A percentile compares a stretch with the other conserved stretches of the same genome.
phyloP scores from a whole-genome alignment of 495 filamentous ascomycete species.

The Xylaria venustula region DNA sequence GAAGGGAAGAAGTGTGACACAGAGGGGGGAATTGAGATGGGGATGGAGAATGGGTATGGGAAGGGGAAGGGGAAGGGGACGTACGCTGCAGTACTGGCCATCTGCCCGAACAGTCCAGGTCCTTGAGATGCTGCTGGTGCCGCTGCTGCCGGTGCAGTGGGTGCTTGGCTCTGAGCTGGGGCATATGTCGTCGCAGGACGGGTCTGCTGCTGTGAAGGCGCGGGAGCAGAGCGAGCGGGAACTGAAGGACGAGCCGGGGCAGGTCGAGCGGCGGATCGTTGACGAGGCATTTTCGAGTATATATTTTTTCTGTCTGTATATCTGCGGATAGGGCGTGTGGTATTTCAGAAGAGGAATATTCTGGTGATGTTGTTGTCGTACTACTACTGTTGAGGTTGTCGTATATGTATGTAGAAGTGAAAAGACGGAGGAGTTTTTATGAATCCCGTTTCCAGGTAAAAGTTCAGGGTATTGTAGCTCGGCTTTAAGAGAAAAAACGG shows the following conservation, averaged over 20 bases:
- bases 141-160: constrained; percentile 38
- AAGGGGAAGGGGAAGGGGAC: constrained; percentile 25
- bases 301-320: neutral
- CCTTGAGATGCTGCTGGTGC: constrained; percentile 53
- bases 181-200: constrained; percentile 67
- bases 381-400: too few relatives aligned
- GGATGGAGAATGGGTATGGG: neutral
- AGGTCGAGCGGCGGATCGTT: constrained; percentile 63
- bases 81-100: constrained; percentile 84
- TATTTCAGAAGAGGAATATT: too few relatives aligned
- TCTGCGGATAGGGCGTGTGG: neutral
- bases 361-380: too few relatives aligned
- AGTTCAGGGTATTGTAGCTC: constrained; percentile 12
- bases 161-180: constrained; percentile 46
- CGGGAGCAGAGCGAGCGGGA: constrained; percentile 60
- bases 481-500: constrained; percentile 19
- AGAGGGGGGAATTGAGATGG: too few relatives aligned
- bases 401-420: too few relatives aligned
- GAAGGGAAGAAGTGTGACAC: too few relatives aligned
- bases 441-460: too few relatives aligned
- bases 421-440: neutral
- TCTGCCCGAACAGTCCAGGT: constrained; percentile 78
- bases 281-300: constrained; percentile 69
- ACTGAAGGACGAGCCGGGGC: constrained; percentile 65
- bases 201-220: constrained; percentile 55